Percentiles rank a stretch among this genome's conserved stretches.
These are phyloP conservation scores for Geopyxis carbonaria DNA, from an alignment of 495 filamentous ascomycete genomes.

Conservation along the genomic window DNA sequence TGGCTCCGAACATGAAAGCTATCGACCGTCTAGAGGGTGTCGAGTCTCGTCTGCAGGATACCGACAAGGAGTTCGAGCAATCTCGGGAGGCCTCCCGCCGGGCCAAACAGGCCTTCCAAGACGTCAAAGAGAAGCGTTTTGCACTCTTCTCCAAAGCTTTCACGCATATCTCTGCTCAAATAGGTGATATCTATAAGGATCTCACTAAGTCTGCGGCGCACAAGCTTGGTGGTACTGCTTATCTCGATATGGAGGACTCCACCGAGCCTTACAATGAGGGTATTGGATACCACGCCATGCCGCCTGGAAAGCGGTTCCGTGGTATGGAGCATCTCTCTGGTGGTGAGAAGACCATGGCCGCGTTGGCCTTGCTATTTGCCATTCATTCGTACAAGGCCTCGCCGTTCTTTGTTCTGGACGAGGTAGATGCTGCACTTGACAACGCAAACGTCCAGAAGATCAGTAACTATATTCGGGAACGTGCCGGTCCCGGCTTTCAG, in stretches of 20 bases:
- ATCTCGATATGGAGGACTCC: constrained; percentile 78
- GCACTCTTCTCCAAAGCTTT: constrained; percentile 93
- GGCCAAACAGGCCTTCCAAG: constrained; percentile 66
- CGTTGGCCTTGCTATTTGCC: constrained; percentile 84
- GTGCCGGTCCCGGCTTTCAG: constrained; percentile 93
- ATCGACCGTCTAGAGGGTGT: constrained; percentile 81
- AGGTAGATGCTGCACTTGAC: constrained; percentile 93
- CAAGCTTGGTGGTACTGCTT: constrained; percentile 69
- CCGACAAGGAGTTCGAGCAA: constrained; percentile 77
- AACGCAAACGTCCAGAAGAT: constrained; percentile 92
- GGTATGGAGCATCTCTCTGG: constrained; percentile 98
- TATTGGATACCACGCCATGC: constrained; percentile 97
- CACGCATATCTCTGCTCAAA: constrained; percentile 85
- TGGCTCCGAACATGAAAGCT: constrained; percentile 89
- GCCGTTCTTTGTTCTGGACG: constrained; percentile 96
- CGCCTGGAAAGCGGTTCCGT: constrained; percentile 91
- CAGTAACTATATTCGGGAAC: constrained; percentile 82
- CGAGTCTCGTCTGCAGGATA: constrained; percentile 62
- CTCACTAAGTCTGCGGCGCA: constrained; percentile 50
- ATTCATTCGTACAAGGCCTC: constrained; percentile 87
- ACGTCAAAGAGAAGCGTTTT: constrained; percentile 63
- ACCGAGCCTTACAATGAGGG: constrained; percentile 80
- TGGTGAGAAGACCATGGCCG: constrained; percentile 98
- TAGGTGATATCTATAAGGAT: constrained; percentile 84
- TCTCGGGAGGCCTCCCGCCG: constrained; percentile 52